Conservation (phyloP, 257 asterid genomes). For the Solanum pimpinellifolium region DNA sequence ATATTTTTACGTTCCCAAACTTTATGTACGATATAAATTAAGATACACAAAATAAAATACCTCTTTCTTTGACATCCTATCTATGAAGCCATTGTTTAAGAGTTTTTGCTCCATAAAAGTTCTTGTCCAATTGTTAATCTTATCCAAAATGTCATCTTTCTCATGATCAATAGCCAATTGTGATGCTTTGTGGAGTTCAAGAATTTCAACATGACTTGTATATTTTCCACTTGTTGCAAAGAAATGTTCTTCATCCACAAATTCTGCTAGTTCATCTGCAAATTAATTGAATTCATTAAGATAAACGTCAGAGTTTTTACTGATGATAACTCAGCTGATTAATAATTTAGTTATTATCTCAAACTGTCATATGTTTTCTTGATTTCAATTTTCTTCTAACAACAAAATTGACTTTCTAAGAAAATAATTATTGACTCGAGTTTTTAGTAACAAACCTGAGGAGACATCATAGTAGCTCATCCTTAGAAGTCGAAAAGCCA, state of each 20-base stretch:
- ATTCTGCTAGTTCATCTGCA: conserved; percentile 26
- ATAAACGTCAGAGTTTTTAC: neutral
- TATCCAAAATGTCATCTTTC: conserved; percentile 21
- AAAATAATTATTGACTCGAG: too few species aligned
- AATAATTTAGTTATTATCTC: neutral
- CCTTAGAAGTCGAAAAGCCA: conserved; percentile 29
- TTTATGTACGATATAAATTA: too few species aligned
- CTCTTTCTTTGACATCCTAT: conserved; percentile 15
- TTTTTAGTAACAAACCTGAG: conserved; percentile 6
- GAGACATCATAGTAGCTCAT: conserved; percentile 16
- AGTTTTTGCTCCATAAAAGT: conserved; percentile 19
- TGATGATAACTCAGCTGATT: too few species aligned
- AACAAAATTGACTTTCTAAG: too few species aligned
- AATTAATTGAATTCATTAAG: neutral
- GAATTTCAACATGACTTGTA: conserved; percentile 2
- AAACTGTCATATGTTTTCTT: too few species aligned
- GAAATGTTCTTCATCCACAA: conserved; percentile 8
- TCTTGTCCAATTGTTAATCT: conserved; percentile 22
- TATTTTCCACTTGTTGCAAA: neutral
- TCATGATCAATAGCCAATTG: conserved; percentile 6
- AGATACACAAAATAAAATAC: conserved; percentile 4
- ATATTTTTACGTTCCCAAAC: too few species aligned
- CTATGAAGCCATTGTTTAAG: conserved; percentile 4
- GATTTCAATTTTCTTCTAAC: too few species aligned
- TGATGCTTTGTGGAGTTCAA: conserved; percentile 43